Conservation (phyloP, 192 early-diverging fungal genomes). For the Gaertneriomyces semiglobifer region DNA sequence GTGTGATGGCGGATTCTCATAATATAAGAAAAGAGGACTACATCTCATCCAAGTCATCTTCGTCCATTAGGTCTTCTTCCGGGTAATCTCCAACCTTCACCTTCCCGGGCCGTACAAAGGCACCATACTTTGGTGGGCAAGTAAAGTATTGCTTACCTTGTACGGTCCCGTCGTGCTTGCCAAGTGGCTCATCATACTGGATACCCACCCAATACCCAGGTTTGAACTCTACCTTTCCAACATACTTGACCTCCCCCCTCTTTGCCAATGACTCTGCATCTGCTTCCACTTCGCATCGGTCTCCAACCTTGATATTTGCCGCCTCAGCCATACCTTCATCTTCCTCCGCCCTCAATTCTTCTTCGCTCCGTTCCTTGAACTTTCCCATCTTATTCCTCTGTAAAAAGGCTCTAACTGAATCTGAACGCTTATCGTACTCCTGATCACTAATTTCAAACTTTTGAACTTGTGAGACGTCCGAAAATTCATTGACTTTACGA, state of each 20-base stretch:
- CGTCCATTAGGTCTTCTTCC: constrained; percentile 74
- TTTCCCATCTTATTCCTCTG: constrained; percentile 83
- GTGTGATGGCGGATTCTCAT: too few species aligned
- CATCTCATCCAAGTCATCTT: constrained; percentile 67
- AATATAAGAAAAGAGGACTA: constrained; percentile 30
- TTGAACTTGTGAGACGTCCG: constrained; percentile 84
- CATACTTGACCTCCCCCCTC: constrained; percentile 49
- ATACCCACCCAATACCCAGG: constrained; percentile 91
- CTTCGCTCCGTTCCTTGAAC: constrained; percentile 63
- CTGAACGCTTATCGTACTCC: constrained; percentile 78
- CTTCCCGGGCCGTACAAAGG: constrained; percentile 85
- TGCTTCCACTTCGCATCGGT: constrained; percentile 76
- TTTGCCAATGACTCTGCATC: constrained; percentile 52
- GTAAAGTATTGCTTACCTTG: constrained; percentile 75
- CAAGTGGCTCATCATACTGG: constrained; percentile 93
- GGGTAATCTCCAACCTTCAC: constrained; percentile 91
- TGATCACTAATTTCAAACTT: constrained; percentile 90
- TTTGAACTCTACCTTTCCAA: constrained; percentile 72
- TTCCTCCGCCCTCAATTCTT: constrained; percentile 55
- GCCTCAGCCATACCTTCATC: constrained; percentile 62
- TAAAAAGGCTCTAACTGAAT: constrained; percentile 87
- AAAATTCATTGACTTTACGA: constrained; percentile 66
- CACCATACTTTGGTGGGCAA: constrained; percentile 71
- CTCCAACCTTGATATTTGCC: constrained; percentile 69
- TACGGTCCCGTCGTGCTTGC: constrained; percentile 89